Conservation (phyloP, 129 eudicot species). For the Silybum marianum region DNA sequence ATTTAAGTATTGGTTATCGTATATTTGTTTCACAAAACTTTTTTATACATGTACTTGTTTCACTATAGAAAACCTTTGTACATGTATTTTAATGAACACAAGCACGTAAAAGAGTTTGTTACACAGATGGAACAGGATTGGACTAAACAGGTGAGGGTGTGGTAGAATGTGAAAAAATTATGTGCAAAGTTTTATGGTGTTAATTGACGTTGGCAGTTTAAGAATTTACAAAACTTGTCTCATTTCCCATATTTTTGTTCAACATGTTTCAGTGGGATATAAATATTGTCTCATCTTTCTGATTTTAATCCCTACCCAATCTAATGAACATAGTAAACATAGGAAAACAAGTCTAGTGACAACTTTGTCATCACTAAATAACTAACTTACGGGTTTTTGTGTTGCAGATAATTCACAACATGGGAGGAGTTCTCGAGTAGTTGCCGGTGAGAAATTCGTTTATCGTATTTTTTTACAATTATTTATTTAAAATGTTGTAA, state of each 20-base stretch:
- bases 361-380: not conserved
- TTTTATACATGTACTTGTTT: too few species aligned
- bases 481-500: not conserved
- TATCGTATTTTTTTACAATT: not conserved
- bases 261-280: not conserved
- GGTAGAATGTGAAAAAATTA: too few species aligned
- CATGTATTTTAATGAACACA: too few species aligned
- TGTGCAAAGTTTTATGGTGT: too few species aligned
- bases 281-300: too few species aligned
- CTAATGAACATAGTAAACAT: not conserved
- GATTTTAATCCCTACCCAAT: not conserved
- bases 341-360: not conserved
- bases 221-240: not conserved
- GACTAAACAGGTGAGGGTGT: too few species aligned
- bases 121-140: too few species aligned
- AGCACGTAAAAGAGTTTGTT: too few species aligned
- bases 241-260: not conserved
- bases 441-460: slow-evolving; percentile 48
- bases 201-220: not conserved
- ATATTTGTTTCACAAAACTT: too few species aligned
- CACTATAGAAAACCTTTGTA: too few species aligned
- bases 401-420: slow-evolving; percentile 57
- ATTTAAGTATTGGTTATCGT: too few species aligned
- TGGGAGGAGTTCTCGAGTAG: slow-evolving; percentile 40
- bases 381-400: not conserved